A percentile compares a stretch with the other conserved stretches of the same genome.
Evolutionary conservation across 495 filamentous ascomycete species (phyloP).

Genomic region (Jackrogersella minutella): DNA sequence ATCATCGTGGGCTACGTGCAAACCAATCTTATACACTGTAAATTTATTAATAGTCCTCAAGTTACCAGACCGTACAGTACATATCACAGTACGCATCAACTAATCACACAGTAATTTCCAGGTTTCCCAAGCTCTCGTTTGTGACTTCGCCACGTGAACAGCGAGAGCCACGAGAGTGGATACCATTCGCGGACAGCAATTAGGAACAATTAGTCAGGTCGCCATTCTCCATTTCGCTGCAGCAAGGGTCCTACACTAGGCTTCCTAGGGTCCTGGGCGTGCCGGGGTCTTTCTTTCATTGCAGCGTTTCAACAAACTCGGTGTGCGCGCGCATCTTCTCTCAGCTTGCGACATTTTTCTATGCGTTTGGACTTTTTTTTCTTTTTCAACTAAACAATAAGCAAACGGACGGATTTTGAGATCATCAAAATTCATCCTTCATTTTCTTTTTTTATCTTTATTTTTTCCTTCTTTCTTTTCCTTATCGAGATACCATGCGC

Average conservation of each 20-base stretch:
- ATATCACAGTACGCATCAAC: slow-evolving; percentile 7
- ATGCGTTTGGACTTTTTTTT: slow-evolving; percentile 2
- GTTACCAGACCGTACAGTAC: neutral
- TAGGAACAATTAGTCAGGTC: slow-evolving; percentile 9
- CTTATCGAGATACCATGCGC: slow-evolving; percentile 38
- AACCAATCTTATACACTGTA: neutral
- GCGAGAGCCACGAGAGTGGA: neutral
- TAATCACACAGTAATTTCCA: slow-evolving; percentile 1
- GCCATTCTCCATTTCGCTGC: no score
- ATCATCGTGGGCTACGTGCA: slow-evolving; percentile 3
- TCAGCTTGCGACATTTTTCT: slow-evolving; percentile 24
- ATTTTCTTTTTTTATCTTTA: neutral
- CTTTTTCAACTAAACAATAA: neutral
- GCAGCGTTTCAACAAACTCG: slow-evolving; percentile 27
- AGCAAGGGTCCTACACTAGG: neutral
- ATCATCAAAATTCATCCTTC: neutral
- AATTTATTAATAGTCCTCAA: neutral
- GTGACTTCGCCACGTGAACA: slow-evolving; percentile 5
- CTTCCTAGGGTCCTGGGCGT: neutral
- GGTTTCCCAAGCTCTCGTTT: neutral
- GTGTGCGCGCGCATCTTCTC: slow-evolving; percentile 1
- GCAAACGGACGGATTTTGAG: neutral
- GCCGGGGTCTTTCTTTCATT: neutral
- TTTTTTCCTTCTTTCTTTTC: neutral
- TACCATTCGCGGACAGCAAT: neutral